These are phyloP conservation scores for Globisporangium middletonii DNA, from an alignment of 352 stramenopile genomes.

Conservation along the genomic window DNA sequence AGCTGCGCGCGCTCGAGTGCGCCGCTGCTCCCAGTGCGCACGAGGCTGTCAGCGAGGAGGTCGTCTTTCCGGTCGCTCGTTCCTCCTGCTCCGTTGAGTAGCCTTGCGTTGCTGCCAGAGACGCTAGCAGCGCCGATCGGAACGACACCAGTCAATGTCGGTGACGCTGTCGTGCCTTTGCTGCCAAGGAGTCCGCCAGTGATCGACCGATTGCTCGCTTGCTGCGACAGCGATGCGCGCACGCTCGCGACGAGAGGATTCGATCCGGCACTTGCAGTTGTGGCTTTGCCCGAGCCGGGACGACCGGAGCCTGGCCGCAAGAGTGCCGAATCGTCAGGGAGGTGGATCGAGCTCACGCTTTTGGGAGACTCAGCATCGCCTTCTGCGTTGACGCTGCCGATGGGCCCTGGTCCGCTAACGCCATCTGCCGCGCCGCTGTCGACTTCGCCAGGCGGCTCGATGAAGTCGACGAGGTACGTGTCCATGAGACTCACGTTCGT, in stretches of 20 bases:
- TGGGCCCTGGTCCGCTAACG: neutral
- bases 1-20: conserved; percentile 1
- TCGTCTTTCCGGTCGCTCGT: conserved; percentile 1
- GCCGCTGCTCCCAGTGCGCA: neutral
- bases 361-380: conserved; percentile 14
- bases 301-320: neutral
- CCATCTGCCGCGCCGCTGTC: too few relatives aligned
- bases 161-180: neutral
- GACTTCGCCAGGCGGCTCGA: conserved; percentile 23
- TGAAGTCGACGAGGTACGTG: conserved; percentile 79
- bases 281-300: neutral
- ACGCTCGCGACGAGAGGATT: neutral
- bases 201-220: conserved; percentile 5
- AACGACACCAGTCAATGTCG: neutral
- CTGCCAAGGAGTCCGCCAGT: neutral
- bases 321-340: conserved; percentile 1
- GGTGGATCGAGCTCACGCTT: conserved; percentile 9
- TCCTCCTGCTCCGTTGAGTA: neutral
- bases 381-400: conserved; percentile 20
- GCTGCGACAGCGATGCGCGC: conserved; percentile 10
- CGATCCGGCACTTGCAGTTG: neutral
- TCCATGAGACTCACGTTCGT: conserved; percentile 81
- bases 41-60: neutral
- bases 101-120: neutral
- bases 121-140: too few relatives aligned